Base-by-base conservation (phyloP, 1,284 basidiomycete species). In the Ceratobasidium sp. region DNA sequence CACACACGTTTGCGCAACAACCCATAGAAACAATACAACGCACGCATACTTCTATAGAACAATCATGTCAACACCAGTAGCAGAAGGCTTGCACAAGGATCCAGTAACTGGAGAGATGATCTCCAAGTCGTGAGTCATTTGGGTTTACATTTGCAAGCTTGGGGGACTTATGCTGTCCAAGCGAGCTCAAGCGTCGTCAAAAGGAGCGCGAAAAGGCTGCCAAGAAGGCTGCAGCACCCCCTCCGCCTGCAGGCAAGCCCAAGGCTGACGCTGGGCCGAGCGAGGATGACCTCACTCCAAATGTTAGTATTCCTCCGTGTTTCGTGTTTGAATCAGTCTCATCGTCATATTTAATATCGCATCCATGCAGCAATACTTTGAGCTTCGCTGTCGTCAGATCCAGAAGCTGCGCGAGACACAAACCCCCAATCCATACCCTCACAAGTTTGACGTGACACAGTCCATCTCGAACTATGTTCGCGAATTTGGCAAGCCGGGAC, bases 381-480 rank as follows among this genome's bases (percentile, higher is more conserved):
- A 99, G 85, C 88, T 96, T 81, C 92, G 98, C 81, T 94, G 92
- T 66, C 91, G 96, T 78, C 92, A 94, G 82, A 96, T 99, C 82
- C 90, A 92, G 81, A 91, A 92, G 82, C 89, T 99, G 79, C 93
- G 96, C 85, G 89, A 94, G 84, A 94, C 94, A 65, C 92, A 94
- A 85, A 86, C 90, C 44, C 96, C 96, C 5, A 95, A 97, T 84
- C 97, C 98, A 2, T 99, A 99, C 88, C 97, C 98, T 27, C 98
- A 99, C 92, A 99, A 99, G 90, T 99, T 99, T 88, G 86, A 98
- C 82, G 96, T 98, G 59, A 88, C 93, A 66, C 88, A 87, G 80
- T 95, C 94, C n/a, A 88, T 99, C 82, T 87, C 91, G 20, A 84
- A 87, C 16, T 99, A 93, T 86, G 91, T 99, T 83, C 85, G 89